Evolutionary conservation across 495 filamentous ascomycete genomes (phyloP).

Genomic region (Neurospora sp.): DNA sequence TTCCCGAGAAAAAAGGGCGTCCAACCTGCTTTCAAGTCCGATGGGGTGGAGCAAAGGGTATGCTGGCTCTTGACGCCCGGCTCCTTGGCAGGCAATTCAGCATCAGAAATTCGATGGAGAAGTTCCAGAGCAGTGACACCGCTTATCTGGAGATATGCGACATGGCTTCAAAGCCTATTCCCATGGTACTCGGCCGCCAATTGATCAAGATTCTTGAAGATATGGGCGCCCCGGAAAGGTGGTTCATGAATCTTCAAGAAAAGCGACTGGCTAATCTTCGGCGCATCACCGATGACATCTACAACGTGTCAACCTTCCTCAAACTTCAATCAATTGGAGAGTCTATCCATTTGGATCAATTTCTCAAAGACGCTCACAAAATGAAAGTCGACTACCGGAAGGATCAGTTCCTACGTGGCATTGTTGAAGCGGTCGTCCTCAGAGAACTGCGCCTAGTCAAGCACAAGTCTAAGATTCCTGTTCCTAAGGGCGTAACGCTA

Average conservation of each 20-base stretch:
- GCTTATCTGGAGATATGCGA: slow-evolving; percentile 76
- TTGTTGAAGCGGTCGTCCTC: slow-evolving; percentile 56
- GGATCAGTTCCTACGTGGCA: slow-evolving; percentile 53
- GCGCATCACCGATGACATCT: slow-evolving; percentile 38
- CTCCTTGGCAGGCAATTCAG: slow-evolving; percentile 44
- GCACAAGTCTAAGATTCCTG: slow-evolving; percentile 61
- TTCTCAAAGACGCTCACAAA: slow-evolving; percentile 45
- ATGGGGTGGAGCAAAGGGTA: slow-evolving; percentile 59
- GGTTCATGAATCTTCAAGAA: slow-evolving; percentile 53
- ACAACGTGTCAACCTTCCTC: slow-evolving; percentile 55
- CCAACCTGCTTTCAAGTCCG: slow-evolving; percentile 71
- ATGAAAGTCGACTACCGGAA: slow-evolving; percentile 50
- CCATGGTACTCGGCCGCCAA: slow-evolving; percentile 62
- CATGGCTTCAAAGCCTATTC: slow-evolving; percentile 50
- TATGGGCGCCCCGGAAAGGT: slow-evolving; percentile 38
- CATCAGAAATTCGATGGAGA: slow-evolving; percentile 65
- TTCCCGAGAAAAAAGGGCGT: no score
- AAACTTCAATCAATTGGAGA: slow-evolving; percentile 44
- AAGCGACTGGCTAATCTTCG: slow-evolving; percentile 48
- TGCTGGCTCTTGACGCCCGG: slow-evolving; percentile 55
- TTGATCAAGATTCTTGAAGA: slow-evolving; percentile 81
- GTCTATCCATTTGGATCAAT: slow-evolving; percentile 41
- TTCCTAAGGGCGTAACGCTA: slow-evolving; percentile 57
- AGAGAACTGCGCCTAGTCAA: slow-evolving; percentile 61
- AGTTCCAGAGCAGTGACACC: slow-evolving; percentile 54